Conservation (phyloP, 345 rosid species). For the Syzygium jambos region DNA sequence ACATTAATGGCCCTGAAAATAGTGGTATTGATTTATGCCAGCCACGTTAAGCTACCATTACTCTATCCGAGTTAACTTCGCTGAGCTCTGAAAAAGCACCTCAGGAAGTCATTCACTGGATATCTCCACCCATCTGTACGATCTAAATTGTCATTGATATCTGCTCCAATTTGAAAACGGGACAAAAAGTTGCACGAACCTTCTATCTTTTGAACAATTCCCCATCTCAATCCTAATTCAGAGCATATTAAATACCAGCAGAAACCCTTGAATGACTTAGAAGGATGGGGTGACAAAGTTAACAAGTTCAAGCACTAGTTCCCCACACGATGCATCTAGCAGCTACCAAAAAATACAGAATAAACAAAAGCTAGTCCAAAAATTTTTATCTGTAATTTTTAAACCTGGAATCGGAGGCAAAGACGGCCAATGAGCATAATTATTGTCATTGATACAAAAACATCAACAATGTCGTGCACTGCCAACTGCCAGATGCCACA, state of each 20-base stretch:
- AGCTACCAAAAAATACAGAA: background rate
- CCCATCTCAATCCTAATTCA: background rate
- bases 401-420: slow-evolving; percentile 73
- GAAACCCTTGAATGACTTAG: background rate
- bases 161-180: background rate
- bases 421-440: slow-evolving; percentile 74
- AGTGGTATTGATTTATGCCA: background rate
- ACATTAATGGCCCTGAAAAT: background rate
- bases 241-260: background rate
- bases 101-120: background rate
- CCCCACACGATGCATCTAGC: background rate
- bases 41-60: background rate
- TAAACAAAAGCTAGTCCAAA: background rate
- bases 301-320: background rate
- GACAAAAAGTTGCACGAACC: background rate
- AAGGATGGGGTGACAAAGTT: background rate
- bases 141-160: background rate
- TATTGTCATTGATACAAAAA: slow-evolving; percentile 69
- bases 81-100: background rate
- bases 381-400: background rate
- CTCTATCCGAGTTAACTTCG: background rate
- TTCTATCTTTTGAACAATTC: background rate
- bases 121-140: background rate
- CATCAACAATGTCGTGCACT: slow-evolving; percentile 78
- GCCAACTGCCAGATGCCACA: slow-evolving; percentile 79